A percentile compares a stretch with the other conserved stretches of the same genome.
Evolutionary conservation across 768 basidiomycete genomes (phyloP).

Genomic region (Phanerochaete carnosa): DNA sequence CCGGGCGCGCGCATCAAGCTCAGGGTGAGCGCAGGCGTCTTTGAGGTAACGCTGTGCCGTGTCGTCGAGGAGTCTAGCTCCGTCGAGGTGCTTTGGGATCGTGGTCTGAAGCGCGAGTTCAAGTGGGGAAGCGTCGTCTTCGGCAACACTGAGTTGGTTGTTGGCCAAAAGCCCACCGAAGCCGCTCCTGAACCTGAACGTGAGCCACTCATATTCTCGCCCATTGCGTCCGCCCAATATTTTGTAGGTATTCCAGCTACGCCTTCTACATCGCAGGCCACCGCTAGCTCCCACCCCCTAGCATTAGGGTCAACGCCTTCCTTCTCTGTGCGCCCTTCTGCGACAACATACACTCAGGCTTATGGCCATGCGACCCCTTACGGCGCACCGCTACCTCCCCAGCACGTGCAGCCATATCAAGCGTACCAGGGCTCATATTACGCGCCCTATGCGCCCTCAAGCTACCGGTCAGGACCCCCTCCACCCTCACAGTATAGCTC

Average conservation of each 20-base stretch:
- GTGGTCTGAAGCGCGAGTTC: conserved; percentile 69
- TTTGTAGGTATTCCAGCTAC: neutral
- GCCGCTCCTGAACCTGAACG: conserved; percentile 42
- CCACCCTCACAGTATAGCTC: neutral
- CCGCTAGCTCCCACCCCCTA: neutral
- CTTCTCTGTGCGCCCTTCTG: neutral
- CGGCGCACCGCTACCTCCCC: neutral
- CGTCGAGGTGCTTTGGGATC: conserved; percentile 82
- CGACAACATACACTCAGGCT: neutral
- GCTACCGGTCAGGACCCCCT: neutral
- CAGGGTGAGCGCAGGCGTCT: conserved; percentile 78
- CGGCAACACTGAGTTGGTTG: conserved; percentile 66
- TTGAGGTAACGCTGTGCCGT: conserved; percentile 76
- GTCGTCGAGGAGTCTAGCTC: conserved; percentile 67
- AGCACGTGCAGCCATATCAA: neutral
- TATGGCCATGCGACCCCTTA: neutral
- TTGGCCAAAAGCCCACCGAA: conserved; percentile 71
- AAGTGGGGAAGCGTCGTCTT: conserved; percentile 82
- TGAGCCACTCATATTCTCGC: conserved; percentile 29
- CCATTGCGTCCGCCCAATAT: neutral
- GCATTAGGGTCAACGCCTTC: neutral
- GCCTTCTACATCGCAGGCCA: neutral
- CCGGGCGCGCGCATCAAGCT: conserved; percentile 79
- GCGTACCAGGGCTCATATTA: neutral
- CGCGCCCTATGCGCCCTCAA: neutral